Base-by-base conservation (phyloP, 2,329 filamentous ascomycete genomes). In the Epicoccum nigrum region DNA sequence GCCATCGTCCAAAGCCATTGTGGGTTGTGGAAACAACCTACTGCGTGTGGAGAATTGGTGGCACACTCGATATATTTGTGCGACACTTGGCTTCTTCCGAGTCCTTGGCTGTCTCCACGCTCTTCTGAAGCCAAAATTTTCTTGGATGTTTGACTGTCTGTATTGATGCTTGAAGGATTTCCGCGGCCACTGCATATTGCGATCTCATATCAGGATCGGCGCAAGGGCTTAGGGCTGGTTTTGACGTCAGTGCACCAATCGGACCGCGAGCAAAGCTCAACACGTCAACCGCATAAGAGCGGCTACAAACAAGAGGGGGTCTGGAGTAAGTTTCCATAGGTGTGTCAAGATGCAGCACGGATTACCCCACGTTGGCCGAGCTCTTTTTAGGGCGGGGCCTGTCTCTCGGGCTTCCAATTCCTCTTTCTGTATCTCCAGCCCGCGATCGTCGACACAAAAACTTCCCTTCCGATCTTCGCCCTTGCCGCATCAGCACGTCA, bases 161-260 rank as follows among this genome's bases (percentile, higher is more conserved):
- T 15, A 16, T 11, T 20, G 20, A 31, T 7, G 23, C 27, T 30
- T 17, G 47, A 38, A 58, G 51, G 47, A 59, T 59, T 51, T 55
- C 50, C 41, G 47, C 49, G 43, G 38, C 9, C 38, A 51, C 54
- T 35, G 30, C 21, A 21, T 23, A 17, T 42, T 23, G 44, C 27
- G 43, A 45, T 34, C 38, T 43, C 38, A 33, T 52, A 47, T 52
- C 49, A 47, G 12, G 62, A 65, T 65, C 63, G 56, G 32, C 59
- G 35, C 61, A 55, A 60, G 61, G 44, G 52, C 55, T 54, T 53
- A 19, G 23, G 12, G 21, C 6, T 3, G 40, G 33, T 30, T 48
- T 52, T 53, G 58, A 64, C 52, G 58, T 63, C 63, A 63, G 60
- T 59, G 61, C 59, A 58, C 50, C 62, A 66, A 66, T 65, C 62